Percentiles rank a stretch among this genome's conserved stretches.
Evolutionary conservation across 1,284 basidiomycete genomes (phyloP).

Genomic region (Boletus mariae): DNA sequence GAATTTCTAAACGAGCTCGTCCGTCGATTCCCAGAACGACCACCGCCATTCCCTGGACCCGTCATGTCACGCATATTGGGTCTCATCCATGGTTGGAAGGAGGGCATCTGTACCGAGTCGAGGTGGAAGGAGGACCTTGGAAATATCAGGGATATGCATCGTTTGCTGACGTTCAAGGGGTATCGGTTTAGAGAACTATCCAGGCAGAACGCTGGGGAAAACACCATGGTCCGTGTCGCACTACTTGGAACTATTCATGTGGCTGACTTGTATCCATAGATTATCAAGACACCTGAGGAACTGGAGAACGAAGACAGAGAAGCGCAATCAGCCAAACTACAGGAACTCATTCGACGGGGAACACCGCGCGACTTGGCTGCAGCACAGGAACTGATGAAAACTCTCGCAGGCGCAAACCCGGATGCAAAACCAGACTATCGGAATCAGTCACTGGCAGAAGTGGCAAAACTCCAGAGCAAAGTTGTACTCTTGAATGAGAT

Average conservation of each 20-base stretch:
- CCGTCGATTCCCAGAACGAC: constrained; percentile 94
- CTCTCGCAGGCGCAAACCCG: constrained; percentile 92
- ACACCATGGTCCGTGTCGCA: constrained; percentile 43
- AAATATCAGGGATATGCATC: constrained; percentile 98
- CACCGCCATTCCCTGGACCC: constrained; percentile 90
- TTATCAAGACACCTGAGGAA: constrained; percentile 92
- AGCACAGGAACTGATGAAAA: constrained; percentile 98
- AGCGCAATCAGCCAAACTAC: constrained; percentile 95
- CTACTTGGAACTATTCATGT: neutral
- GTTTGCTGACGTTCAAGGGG: constrained; percentile 92
- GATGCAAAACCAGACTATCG: constrained; percentile 93
- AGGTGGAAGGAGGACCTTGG: constrained; percentile 96
- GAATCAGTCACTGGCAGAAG: constrained; percentile 83
- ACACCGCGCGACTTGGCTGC: constrained; percentile 93
- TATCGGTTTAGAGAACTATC: constrained; percentile 81
- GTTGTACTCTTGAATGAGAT: constrained; percentile 94
- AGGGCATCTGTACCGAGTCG: constrained; percentile 84
- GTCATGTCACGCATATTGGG: constrained; percentile 95
- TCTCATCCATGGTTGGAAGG: constrained; percentile 94
- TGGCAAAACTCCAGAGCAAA: constrained; percentile 93
- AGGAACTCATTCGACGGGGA: constrained; percentile 95
- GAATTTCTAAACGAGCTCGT: constrained; percentile 99
- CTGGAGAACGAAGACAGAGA: constrained; percentile 94
- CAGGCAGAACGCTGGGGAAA: constrained; percentile 43
- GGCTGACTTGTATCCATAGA: constrained; percentile 43